These are phyloP conservation scores for Trichoderma lentiforme DNA, from an alignment of 2,329 filamentous ascomycete genomes.

Conservation along the genomic window DNA sequence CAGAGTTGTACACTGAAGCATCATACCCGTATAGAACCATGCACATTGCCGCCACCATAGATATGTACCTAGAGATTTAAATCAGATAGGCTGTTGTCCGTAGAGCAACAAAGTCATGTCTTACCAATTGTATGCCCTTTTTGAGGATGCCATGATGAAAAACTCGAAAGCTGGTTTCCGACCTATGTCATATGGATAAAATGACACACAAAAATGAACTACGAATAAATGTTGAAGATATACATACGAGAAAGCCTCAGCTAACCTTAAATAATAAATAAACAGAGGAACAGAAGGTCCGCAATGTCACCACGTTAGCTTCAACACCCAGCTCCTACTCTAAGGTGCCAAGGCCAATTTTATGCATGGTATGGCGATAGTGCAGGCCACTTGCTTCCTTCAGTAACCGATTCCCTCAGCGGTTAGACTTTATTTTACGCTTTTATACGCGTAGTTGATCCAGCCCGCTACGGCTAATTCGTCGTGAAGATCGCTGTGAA, in stretches of 20 bases:
- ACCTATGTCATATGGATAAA: background rate
- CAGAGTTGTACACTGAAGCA: background rate
- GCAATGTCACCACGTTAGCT: background rate
- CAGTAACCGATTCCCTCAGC: background rate
- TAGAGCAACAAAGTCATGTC: background rate
- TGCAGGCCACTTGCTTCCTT: background rate
- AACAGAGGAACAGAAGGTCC: background rate
- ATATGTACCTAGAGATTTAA: background rate
- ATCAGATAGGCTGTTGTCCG: background rate
- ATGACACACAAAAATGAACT: background rate
- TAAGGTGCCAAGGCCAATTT: background rate
- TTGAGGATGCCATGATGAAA: background rate
- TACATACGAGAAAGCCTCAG: background rate
- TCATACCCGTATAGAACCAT: conserved; percentile 1
- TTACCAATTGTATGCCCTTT: background rate
- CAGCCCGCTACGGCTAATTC: background rate
- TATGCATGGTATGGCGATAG: background rate
- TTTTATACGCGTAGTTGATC: background rate
- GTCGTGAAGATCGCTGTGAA: background rate
- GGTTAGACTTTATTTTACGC: background rate
- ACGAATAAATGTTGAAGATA: background rate
- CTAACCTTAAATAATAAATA: background rate
- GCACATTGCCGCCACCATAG: conserved; percentile 2
- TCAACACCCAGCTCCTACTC: background rate
- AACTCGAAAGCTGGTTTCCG: background rate